Conservation (phyloP, 2,329 filamentous ascomycete species). For the Sporothrix brasiliensis region DNA sequence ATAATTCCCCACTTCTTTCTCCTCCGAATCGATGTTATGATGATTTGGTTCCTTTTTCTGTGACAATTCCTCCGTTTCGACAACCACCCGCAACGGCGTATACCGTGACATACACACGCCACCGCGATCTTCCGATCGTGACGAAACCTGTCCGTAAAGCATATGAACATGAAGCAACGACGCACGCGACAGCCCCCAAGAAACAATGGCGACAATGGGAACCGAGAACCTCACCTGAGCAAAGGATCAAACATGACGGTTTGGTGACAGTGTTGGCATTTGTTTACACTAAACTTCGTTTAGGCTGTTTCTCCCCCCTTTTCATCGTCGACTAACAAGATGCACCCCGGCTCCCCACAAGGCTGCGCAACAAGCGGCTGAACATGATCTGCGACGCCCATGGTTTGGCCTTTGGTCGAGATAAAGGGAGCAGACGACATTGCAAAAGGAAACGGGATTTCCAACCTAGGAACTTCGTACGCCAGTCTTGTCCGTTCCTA, state of each 20-base stretch:
- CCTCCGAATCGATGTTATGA: not conserved
- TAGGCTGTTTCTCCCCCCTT: constrained; percentile 4
- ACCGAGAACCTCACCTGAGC: not conserved
- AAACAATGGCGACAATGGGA: not conserved
- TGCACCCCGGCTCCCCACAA: constrained; percentile 11
- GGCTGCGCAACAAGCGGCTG: constrained; percentile 5
- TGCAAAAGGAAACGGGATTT: not conserved
- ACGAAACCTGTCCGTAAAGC: not conserved
- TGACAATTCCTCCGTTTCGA: constrained; percentile 5
- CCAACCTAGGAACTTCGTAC: constrained; percentile 7
- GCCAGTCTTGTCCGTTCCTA: not conserved
- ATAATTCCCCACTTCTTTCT: not conserved
- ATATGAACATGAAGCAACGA: not conserved
- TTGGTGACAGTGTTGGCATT: not conserved
- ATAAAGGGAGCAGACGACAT: not conserved
- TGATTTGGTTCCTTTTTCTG: not conserved
- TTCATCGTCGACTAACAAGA: not conserved
- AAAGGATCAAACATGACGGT: not conserved
- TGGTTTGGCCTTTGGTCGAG: not conserved
- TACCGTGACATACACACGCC: not conserved
- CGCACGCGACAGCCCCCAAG: not conserved
- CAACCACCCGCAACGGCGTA: not conserved
- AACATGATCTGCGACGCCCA: constrained; percentile 9
- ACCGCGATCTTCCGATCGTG: not conserved
- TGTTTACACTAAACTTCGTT: not conserved